These are phyloP conservation scores for Sclerotinia sclerotiorum DNA, from an alignment of 2,329 filamentous ascomycete genomes.

Conservation along the genomic window DNA sequence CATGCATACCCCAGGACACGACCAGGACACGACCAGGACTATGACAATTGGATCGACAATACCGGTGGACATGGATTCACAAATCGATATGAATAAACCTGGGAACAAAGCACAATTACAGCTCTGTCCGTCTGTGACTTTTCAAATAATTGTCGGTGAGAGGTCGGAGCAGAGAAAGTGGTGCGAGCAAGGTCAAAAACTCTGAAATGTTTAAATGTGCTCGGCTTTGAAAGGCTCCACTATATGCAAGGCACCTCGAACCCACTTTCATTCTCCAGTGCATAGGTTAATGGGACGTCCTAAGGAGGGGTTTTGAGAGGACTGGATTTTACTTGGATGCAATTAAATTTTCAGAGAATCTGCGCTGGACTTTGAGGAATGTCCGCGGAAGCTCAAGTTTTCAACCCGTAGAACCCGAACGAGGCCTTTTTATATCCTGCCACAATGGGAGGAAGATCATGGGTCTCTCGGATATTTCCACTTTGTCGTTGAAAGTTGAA, in stretches of 20 bases:
- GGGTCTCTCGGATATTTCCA: background rate
- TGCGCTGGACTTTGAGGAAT: background rate
- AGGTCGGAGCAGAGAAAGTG: slow-evolving; percentile 20
- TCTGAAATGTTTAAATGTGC: background rate
- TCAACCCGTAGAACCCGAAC: too few relatives aligned
- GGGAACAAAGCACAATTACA: slow-evolving; percentile 9
- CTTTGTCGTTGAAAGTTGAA: background rate
- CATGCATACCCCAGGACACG: too few relatives aligned
- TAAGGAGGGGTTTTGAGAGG: background rate
- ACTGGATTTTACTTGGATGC: background rate
- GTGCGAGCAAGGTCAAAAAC: background rate
- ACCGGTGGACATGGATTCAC: slow-evolving; percentile 13
- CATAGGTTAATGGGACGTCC: background rate
- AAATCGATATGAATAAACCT: background rate
- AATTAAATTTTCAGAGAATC: background rate
- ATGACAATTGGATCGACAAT: slow-evolving; percentile 12
- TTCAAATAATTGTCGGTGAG: slow-evolving; percentile 14
- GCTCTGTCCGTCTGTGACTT: slow-evolving; percentile 10
- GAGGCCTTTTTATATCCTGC: too few relatives aligned
- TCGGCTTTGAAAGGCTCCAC: background rate
- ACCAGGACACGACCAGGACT: background rate
- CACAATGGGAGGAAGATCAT: too few relatives aligned
- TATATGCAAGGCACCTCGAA: background rate
- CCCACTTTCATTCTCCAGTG: background rate
- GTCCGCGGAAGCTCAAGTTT: background rate